Evolutionary conservation across 768 basidiomycete species (phyloP).

Genomic region (Hypholoma sublateritium): DNA sequence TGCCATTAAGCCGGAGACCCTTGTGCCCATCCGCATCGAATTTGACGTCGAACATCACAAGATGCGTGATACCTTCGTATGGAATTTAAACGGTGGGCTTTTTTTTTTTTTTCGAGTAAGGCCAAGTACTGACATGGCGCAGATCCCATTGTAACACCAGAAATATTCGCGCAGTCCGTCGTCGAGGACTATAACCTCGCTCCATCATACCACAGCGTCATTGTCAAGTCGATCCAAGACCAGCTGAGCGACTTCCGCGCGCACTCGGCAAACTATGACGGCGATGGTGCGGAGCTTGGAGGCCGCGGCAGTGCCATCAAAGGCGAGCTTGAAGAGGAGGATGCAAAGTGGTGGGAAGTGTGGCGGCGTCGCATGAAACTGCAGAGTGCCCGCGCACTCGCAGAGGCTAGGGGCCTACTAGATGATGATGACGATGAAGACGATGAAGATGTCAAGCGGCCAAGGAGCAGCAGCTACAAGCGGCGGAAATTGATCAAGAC

Average conservation of each 20-base stretch:
- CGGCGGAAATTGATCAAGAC: constrained; percentile 13
- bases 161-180: constrained; percentile 85
- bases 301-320: neutral
- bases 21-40: constrained; percentile 95
- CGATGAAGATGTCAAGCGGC: constrained; percentile 18
- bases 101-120: neutral
- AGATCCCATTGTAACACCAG: constrained; percentile 91
- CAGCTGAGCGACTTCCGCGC: constrained; percentile 81
- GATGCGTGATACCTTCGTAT: constrained; percentile 95
- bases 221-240: constrained; percentile 84
- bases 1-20: constrained; percentile 68
- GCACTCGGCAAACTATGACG: constrained; percentile 58
- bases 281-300: constrained; percentile 33
- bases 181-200: constrained; percentile 89
- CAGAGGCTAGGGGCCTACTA: constrained; percentile 26
- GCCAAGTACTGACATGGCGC: neutral
- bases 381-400: constrained; percentile 15
- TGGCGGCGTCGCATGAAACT: constrained; percentile 60
- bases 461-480: constrained; percentile 5
- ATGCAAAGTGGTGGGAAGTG: constrained; percentile 64
- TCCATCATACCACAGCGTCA: constrained; percentile 58
- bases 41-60: constrained; percentile 93
- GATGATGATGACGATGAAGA: constrained; percentile 26
- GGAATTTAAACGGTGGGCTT: constrained; percentile 90
- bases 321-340: constrained; percentile 51